A percentile compares a stretch with the other conserved stretches of the same genome.
These are phyloP conservation scores for Colletotrichum shisoi DNA, from an alignment of 2,329 filamentous ascomycete species.

Conservation along the genomic window DNA sequence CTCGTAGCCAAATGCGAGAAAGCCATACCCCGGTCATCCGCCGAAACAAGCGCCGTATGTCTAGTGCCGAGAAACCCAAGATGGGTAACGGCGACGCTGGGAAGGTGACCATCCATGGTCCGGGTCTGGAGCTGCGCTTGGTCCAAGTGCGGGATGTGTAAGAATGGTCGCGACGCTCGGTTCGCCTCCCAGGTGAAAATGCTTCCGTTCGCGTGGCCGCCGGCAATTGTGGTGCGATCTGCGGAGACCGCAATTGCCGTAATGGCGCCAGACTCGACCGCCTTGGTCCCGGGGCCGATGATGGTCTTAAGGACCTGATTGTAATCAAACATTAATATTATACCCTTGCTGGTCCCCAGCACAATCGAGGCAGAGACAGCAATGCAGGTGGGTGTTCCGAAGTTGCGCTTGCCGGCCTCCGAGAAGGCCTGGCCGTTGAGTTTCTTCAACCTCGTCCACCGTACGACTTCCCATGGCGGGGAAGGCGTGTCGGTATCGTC, in stretches of 20 bases:
- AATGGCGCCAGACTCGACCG: slow-evolving; percentile 87
- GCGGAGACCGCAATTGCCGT: slow-evolving; percentile 90
- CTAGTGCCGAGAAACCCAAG: slow-evolving; percentile 94
- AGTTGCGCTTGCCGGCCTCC: slow-evolving; percentile 88
- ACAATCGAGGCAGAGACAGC: slow-evolving; percentile 88
- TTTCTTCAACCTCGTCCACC: slow-evolving; percentile 93
- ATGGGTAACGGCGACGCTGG: slow-evolving; percentile 80
- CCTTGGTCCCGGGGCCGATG: slow-evolving; percentile 91
- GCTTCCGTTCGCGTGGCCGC: slow-evolving; percentile 85
- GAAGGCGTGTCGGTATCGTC: slow-evolving; percentile 74
- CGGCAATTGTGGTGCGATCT: slow-evolving; percentile 90
- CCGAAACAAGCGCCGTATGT: slow-evolving; percentile 93
- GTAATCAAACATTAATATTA: slow-evolving; percentile 96
- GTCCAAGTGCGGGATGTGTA: slow-evolving; percentile 82
- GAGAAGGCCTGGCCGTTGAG: slow-evolving; percentile 90
- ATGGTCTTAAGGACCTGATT: slow-evolving; percentile 94
- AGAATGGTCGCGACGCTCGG: slow-evolving; percentile 82
- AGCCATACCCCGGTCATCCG: slow-evolving; percentile 94
- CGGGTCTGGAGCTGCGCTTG: slow-evolving; percentile 69
- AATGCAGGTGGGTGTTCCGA: slow-evolving; percentile 89
- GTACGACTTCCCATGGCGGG: slow-evolving; percentile 93
- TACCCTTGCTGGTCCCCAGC: slow-evolving; percentile 90
- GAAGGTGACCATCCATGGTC: slow-evolving; percentile 81
- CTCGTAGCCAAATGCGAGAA: slow-evolving; percentile 96
- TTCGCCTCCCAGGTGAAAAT: slow-evolving; percentile 98